Conservation (phyloP, 2,329 filamentous ascomycete species). For the Arachnomyces sp. region DNA sequence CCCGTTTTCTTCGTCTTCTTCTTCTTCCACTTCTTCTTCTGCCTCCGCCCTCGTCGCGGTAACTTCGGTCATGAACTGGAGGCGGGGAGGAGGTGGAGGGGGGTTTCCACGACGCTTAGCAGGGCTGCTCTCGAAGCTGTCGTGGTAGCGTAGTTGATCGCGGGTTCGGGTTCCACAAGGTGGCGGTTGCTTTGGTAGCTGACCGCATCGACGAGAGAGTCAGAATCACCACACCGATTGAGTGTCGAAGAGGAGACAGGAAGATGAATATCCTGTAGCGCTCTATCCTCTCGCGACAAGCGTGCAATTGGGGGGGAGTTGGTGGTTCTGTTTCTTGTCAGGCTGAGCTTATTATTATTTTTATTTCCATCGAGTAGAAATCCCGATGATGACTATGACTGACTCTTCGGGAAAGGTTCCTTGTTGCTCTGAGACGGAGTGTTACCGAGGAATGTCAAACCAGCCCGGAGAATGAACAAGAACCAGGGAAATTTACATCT, state of each 20-base stretch:
- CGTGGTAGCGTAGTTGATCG: not conserved
- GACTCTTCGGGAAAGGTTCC: not conserved
- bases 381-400: no score
- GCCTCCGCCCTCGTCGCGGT: conserved; percentile 1
- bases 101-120: no score
- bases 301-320: no score
- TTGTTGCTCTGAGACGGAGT: not conserved
- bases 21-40: conserved; percentile 1
- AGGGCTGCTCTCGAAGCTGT: no score
- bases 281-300: conserved; percentile 1
- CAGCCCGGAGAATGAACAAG: not conserved
- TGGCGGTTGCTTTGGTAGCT: not conserved
- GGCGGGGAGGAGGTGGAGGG: not conserved
- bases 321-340: no score
- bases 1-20: not conserved
- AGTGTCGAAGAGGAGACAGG: conserved; percentile 1
- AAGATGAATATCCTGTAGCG: conserved; percentile 11
- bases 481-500: no score
- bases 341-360: no score
- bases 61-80: conserved; percentile 11
- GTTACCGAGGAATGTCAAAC: no score
- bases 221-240: no score
- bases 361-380: no score
- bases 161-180: conserved; percentile 2
- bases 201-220: no score